A percentile compares a stretch with the other conserved stretches of the same genome.
Conservation (phyloP, 805 yeast species). For the Torulaspora franciscae region DNA sequence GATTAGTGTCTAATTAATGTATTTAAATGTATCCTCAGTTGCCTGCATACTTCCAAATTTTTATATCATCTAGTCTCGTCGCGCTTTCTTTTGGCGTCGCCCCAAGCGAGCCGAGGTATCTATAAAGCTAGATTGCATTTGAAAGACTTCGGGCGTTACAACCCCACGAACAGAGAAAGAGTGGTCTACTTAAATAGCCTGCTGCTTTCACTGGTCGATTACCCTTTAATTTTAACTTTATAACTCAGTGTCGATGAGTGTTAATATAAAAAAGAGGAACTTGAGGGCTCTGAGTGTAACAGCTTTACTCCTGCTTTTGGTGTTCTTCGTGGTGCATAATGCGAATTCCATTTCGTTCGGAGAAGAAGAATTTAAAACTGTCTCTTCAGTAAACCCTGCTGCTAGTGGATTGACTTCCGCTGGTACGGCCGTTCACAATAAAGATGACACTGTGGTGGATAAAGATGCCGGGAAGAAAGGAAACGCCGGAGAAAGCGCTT, state of each 20-base stretch:
- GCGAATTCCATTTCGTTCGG: conserved; percentile 17
- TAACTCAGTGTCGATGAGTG: conserved; percentile 3
- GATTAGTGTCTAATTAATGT: not conserved
- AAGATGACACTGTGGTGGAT: conserved; percentile 1
- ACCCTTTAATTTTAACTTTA: not conserved
- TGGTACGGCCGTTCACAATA: conserved; percentile 10
- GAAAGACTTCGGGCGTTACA: not conserved
- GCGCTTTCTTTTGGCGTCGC: conserved; percentile 1
- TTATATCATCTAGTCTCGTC: not conserved
- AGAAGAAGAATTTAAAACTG: conserved; percentile 2
- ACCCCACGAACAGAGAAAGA: not conserved
- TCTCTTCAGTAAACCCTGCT: not conserved
- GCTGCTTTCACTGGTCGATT: not conserved
- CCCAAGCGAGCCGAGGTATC: not conserved
- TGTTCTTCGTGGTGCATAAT: conserved; percentile 28
- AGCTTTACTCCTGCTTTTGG: conserved; percentile 22
- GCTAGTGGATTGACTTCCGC: conserved; percentile 9
- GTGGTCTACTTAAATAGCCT: not conserved
- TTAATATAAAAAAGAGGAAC: conserved; percentile 25
- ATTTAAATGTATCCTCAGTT: no score
- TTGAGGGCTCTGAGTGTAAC: conserved; percentile 28
- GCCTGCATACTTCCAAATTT: no score
- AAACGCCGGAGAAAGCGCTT: conserved; percentile 6
- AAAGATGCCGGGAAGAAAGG: conserved; percentile 2
- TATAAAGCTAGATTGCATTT: not conserved